Evolutionary conservation across 2,329 filamentous ascomycete species (phyloP).

Genomic region (Aschersonia sp.): DNA sequence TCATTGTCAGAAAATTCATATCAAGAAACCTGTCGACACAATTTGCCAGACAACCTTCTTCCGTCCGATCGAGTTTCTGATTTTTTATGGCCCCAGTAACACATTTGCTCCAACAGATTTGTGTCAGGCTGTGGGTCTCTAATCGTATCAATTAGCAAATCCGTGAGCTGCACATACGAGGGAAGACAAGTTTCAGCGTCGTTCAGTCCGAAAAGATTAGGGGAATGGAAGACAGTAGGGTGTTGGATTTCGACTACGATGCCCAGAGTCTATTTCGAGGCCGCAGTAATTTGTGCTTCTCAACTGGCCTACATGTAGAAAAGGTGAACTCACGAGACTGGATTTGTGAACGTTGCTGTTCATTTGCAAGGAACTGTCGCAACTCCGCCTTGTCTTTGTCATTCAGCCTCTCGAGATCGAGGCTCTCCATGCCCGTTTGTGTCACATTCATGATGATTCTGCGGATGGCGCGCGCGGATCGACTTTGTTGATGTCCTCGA

Average conservation of each 20-base stretch:
- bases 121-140: slow-evolving; percentile 43
- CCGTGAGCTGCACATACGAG: background rate
- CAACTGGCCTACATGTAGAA: background rate
- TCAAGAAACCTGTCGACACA: slow-evolving; percentile 93
- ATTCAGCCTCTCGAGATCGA: slow-evolving; percentile 62
- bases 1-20: slow-evolving; percentile 69
- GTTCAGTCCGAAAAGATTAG: background rate
- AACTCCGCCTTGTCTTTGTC: slow-evolving; percentile 78
- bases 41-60: slow-evolving; percentile 77
- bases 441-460: slow-evolving; percentile 18
- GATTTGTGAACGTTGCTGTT: slow-evolving; percentile 67
- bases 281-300: slow-evolving; percentile 19
- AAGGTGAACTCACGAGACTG: slow-evolving; percentile 36
- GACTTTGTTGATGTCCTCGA: no score
- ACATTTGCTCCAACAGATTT: slow-evolving; percentile 93
- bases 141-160: background rate
- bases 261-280: background rate
- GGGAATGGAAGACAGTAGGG: background rate
- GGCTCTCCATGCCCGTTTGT: slow-evolving; percentile 26
- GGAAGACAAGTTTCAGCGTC: slow-evolving; percentile 7
- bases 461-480: no score
- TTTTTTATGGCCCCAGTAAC: slow-evolving; percentile 58
- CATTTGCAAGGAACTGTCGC: slow-evolving; percentile 70
- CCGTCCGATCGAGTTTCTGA: slow-evolving; percentile 56
- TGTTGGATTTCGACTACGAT: background rate